A percentile compares a stretch with the other conserved stretches of the same genome.
Conservation (phyloP, 345 rosid species). For the Hevea brasiliensis region DNA sequence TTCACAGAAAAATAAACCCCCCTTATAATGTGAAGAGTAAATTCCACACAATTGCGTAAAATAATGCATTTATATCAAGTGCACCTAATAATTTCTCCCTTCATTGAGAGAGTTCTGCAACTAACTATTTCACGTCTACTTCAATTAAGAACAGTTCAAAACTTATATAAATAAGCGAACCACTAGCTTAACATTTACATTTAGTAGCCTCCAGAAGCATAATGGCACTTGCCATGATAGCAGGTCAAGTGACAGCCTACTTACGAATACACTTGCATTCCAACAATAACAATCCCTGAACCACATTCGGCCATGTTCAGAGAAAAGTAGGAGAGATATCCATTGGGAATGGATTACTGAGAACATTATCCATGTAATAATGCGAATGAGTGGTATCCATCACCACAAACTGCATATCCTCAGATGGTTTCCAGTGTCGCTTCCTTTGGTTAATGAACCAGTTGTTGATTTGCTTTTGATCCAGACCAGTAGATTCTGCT, state of each 20-base stretch:
- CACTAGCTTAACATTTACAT: background rate
- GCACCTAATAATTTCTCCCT: too few species aligned
- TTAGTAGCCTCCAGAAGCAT: background rate
- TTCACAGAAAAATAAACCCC: too few species aligned
- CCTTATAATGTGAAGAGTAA: too few species aligned
- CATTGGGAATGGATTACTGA: constrained; percentile 79
- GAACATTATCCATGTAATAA: constrained; percentile 67
- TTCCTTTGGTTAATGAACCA: constrained; percentile 99
- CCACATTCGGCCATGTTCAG: constrained; percentile 23
- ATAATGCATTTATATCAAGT: too few species aligned
- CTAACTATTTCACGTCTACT: background rate
- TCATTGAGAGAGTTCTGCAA: too few species aligned
- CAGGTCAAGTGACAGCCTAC: background rate
- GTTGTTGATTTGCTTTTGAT: constrained; percentile 96
- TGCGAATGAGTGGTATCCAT: constrained; percentile 82
- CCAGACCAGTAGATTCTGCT: constrained; percentile 87
- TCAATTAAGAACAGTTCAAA: too few species aligned
- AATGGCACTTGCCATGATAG: background rate
- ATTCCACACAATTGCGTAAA: too few species aligned
- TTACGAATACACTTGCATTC: background rate
- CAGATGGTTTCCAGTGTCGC: constrained; percentile 98
- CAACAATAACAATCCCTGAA: background rate
- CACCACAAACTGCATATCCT: constrained; percentile 91
- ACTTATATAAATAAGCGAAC: background rate
- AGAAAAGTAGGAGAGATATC: constrained; percentile 61